These are phyloP conservation scores for Bipolaris sorokiniana DNA, from an alignment of 2,329 filamentous ascomycete genomes.

Conservation along the genomic window DNA sequence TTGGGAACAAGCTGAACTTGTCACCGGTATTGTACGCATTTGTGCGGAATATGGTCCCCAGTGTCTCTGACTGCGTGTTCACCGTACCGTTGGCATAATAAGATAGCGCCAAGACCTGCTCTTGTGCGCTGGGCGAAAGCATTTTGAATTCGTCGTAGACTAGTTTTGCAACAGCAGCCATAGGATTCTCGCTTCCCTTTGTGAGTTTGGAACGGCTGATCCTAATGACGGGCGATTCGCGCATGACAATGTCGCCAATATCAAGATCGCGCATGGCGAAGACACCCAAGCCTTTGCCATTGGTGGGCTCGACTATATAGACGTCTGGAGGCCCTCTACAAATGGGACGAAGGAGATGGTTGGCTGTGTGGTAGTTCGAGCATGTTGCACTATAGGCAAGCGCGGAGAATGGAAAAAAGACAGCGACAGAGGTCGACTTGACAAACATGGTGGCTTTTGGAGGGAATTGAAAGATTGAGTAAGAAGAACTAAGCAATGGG, in stretches of 20 bases:
- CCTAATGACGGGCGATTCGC: slow-evolving; percentile 49
- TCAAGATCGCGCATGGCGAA: slow-evolving; percentile 49
- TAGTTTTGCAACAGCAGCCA: slow-evolving; percentile 28
- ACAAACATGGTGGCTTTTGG: not conserved
- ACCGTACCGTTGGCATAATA: slow-evolving; percentile 30
- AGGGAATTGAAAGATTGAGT: not conserved
- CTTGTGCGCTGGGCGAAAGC: slow-evolving; percentile 28
- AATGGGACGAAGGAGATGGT: slow-evolving; percentile 22
- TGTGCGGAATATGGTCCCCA: slow-evolving; percentile 44
- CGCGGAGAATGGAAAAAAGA: not conserved
- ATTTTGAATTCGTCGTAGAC: slow-evolving; percentile 33
- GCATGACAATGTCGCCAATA: slow-evolving; percentile 49
- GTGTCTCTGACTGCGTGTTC: slow-evolving; percentile 25
- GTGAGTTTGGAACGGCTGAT: slow-evolving; percentile 37
- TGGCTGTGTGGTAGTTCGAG: slow-evolving; percentile 20
- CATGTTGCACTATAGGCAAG: slow-evolving; percentile 17
- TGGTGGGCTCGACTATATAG: slow-evolving; percentile 40
- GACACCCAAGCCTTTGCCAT: slow-evolving; percentile 53
- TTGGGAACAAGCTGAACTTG: slow-evolving; percentile 43
- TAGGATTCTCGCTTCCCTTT: slow-evolving; percentile 36
- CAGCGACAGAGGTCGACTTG: not conserved
- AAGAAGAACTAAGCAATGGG: not conserved
- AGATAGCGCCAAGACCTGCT: slow-evolving; percentile 37
- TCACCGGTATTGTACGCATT: slow-evolving; percentile 46
- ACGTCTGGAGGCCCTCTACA: slow-evolving; percentile 35